These are phyloP conservation scores for Sodiomyces alkalinus DNA, from an alignment of 2,329 filamentous ascomycete species.

Conservation along the genomic window DNA sequence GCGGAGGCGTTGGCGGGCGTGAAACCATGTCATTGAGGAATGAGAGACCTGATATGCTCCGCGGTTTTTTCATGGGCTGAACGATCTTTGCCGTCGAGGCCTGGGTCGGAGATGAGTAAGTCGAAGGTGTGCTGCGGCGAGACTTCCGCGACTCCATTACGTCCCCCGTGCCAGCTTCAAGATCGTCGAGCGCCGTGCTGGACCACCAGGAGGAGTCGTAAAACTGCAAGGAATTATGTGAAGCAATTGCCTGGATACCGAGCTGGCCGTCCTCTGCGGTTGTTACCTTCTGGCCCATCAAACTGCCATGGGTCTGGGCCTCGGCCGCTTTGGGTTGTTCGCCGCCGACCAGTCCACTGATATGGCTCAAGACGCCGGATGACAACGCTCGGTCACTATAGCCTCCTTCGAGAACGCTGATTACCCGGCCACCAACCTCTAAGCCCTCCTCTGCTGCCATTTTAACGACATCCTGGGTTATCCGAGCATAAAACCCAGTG, in stretches of 20 bases:
- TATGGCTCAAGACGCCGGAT: slow-evolving; percentile 78
- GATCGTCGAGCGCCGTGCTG: slow-evolving; percentile 44
- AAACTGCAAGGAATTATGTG: slow-evolving; percentile 16
- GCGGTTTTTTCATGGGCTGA: slow-evolving; percentile 48
- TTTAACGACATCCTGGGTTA: slow-evolving; percentile 72
- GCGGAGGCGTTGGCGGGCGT: slow-evolving; percentile 46
- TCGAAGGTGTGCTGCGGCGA: slow-evolving; percentile 44
- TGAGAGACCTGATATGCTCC: slow-evolving; percentile 43
- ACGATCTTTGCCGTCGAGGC: slow-evolving; percentile 72
- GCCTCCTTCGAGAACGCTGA: slow-evolving; percentile 90
- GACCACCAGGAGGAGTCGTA: slow-evolving; percentile 66
- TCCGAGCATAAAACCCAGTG: slow-evolving; percentile 86
- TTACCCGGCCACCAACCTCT: slow-evolving; percentile 65
- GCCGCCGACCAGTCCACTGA: slow-evolving; percentile 62
- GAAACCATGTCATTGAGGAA: slow-evolving; percentile 20
- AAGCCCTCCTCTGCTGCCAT: slow-evolving; percentile 69
- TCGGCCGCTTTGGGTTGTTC: no score
- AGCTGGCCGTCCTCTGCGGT: slow-evolving; percentile 19
- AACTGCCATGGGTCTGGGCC: no score
- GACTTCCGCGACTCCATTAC: slow-evolving; percentile 35
- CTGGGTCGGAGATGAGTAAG: slow-evolving; percentile 77
- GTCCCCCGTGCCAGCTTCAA: slow-evolving; percentile 46
- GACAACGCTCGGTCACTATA: slow-evolving; percentile 86
- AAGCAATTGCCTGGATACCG: not conserved
- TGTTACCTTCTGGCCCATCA: slow-evolving; percentile 40